Evolutionary conservation across 2,329 filamentous ascomycete genomes (phyloP).

Genomic region (Truncatella angustata): DNA sequence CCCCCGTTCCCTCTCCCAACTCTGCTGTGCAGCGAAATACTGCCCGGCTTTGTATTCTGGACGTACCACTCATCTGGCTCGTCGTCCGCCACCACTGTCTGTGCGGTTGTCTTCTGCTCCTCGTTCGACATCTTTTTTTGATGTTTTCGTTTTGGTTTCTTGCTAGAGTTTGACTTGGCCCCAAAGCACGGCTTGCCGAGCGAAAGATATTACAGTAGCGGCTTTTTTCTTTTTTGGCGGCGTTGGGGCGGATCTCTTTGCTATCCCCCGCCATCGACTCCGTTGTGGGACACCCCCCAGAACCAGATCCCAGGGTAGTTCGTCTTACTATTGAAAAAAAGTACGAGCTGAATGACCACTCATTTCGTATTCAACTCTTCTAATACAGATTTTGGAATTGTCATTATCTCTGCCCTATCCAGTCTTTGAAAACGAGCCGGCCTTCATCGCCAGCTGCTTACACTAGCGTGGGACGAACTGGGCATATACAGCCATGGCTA

Average conservation of each 20-base stretch:
- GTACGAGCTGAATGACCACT: too few species aligned
- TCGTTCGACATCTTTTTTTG: constrained; percentile 56
- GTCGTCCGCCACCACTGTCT: constrained; percentile 62
- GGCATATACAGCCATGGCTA: constrained; percentile 54
- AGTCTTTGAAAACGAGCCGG: too few species aligned
- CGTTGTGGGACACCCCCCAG: too few species aligned
- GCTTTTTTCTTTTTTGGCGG: background rate
- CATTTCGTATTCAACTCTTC: too few species aligned
- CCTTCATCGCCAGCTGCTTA: too few species aligned
- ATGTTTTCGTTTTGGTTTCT: background rate
- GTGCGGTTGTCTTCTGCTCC: constrained; percentile 45
- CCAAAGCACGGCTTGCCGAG: background rate
- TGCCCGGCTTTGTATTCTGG: background rate
- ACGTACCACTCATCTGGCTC: constrained; percentile 95
- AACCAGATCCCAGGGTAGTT: too few species aligned
- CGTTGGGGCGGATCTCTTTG: too few species aligned
- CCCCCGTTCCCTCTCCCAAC: background rate
- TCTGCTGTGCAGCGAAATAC: background rate
- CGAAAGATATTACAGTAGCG: background rate
- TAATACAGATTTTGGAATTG: too few species aligned
- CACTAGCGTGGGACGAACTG: too few species aligned
- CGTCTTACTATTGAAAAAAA: too few species aligned
- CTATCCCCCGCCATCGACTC: too few species aligned
- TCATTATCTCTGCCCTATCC: too few species aligned
- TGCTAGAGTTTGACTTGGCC: background rate